Conservation (phyloP, 2,329 filamentous ascomycete genomes). For the Intubia oerlemansii region DNA sequence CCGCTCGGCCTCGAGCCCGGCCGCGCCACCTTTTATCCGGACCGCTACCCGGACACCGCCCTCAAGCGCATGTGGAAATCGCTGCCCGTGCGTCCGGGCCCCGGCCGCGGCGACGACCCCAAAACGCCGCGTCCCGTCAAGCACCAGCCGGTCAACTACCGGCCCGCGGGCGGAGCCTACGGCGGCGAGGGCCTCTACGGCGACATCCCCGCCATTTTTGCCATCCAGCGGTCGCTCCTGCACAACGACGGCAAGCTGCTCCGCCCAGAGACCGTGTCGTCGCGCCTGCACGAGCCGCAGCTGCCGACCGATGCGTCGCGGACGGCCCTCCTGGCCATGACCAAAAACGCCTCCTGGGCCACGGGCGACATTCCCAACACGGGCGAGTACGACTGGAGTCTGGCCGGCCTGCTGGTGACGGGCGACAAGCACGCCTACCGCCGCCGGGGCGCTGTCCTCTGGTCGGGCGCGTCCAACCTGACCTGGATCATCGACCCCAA, state of each 20-base stretch:
- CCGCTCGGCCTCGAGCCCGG: constrained; percentile 7
- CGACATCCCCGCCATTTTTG: constrained; percentile 19
- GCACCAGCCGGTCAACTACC: constrained; percentile 1
- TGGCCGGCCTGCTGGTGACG: constrained; percentile 20
- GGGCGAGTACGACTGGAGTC: constrained; percentile 17
- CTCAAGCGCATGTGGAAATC: constrained; percentile 4
- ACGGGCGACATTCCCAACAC: constrained; percentile 13
- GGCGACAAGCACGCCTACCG: constrained; percentile 16
- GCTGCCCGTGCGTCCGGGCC: constrained; percentile 6
- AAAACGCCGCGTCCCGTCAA: constrained; percentile 6
- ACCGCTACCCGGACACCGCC: constrained; percentile 6
- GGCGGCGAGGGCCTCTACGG: constrained; percentile 17
- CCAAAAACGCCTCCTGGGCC: constrained; percentile 10
- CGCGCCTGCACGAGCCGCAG: constrained; percentile 21
- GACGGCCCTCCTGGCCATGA: constrained; percentile 10
- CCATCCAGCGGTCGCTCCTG: constrained; percentile 23
- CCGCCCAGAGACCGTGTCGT: constrained; percentile 9
- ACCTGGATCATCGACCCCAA: constrained; percentile 19
- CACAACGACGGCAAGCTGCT: constrained; percentile 26
- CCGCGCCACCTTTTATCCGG: constrained; percentile 6
- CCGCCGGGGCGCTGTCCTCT: constrained; percentile 18
- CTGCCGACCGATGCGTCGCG: constrained; percentile 12
- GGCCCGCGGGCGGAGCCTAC: constrained; percentile 1
- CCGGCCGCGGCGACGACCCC: constrained; percentile 2
- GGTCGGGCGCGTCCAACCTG: constrained; percentile 24